A percentile compares a stretch with the other conserved stretches of the same genome.
Conservation (phyloP, 441 rosid species). For the Erodium trifolium region DNA sequence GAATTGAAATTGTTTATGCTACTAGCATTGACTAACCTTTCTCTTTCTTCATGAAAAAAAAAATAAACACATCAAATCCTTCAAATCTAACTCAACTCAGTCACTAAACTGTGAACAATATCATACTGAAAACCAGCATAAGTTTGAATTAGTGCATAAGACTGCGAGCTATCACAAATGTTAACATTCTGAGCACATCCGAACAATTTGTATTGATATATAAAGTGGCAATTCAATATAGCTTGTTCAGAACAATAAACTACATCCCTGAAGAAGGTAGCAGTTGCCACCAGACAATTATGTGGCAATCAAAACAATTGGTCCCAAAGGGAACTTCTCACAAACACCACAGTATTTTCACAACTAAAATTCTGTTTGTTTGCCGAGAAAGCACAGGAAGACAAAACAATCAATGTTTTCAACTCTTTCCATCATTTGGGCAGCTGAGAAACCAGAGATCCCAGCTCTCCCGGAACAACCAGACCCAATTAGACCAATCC, state of each 20-base stretch:
- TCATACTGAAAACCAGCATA: neutral
- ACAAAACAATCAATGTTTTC: neutral
- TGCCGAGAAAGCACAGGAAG: slow-evolving; percentile 1
- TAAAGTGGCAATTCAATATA: neutral
- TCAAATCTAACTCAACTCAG: neutral
- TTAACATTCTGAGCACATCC: neutral
- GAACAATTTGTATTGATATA: no score
- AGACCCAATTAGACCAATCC: neutral
- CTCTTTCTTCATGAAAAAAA: neutral
- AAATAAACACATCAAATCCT: neutral
- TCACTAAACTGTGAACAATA: neutral
- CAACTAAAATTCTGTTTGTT: slow-evolving; percentile 3
- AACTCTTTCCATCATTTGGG: neutral
- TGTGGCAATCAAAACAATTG: neutral
- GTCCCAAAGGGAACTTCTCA: neutral
- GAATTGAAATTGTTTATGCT: neutral
- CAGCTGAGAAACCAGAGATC: slow-evolving; percentile 1
- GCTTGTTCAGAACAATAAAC: neutral
- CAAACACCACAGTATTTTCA: neutral
- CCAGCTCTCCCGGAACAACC: neutral
- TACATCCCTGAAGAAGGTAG: no score
- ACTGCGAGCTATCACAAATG: no score
- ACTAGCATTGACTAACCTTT: no score
- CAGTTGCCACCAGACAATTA: no score
- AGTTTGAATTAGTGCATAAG: neutral